A percentile compares a stretch with the other conserved stretches of the same genome.
These are phyloP conservation scores for Penstemon eatonii DNA, from an alignment of 257 asterid genomes.

Conservation along the genomic window DNA sequence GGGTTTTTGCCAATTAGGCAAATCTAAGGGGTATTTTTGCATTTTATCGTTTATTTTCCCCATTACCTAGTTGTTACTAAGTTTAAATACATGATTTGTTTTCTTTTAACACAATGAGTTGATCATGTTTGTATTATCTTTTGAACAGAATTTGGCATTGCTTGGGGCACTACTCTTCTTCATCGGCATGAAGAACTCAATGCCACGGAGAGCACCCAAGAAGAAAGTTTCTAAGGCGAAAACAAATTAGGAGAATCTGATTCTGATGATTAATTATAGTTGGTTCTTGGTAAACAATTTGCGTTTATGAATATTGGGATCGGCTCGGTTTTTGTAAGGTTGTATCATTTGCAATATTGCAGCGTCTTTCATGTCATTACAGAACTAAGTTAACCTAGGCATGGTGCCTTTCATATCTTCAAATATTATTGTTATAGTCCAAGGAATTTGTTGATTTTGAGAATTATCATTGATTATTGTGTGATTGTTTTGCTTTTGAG, in stretches of 20 bases:
- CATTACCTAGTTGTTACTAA: no score
- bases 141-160: conserved; percentile 68
- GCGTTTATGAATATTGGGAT: conserved; percentile 16
- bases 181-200: conserved; percentile 89
- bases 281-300: conserved; percentile 7
- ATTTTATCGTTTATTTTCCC: neutral
- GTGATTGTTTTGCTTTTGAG: neutral
- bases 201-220: conserved; percentile 71
- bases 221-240: conserved; percentile 75
- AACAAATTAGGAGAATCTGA: conserved; percentile 45
- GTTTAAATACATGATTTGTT: no score
- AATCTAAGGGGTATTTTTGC: no score
- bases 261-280: conserved; percentile 24
- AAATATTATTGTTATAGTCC: conserved; percentile 1
- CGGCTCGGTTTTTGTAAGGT: conserved; percentile 34
- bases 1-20: no score
- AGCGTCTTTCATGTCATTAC: conserved; percentile 20
- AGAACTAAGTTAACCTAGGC: conserved; percentile 12
- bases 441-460: conserved; percentile 6
- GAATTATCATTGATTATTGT: neutral
- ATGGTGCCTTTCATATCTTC: conserved; percentile 7
- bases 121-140: neutral
- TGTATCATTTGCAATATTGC: conserved; percentile 29
- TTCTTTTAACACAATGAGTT: no score
- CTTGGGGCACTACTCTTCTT: conserved; percentile 81